Conservation (phyloP, 352 stramenopile genomes). For the Phytopythium helicoides region DNA sequence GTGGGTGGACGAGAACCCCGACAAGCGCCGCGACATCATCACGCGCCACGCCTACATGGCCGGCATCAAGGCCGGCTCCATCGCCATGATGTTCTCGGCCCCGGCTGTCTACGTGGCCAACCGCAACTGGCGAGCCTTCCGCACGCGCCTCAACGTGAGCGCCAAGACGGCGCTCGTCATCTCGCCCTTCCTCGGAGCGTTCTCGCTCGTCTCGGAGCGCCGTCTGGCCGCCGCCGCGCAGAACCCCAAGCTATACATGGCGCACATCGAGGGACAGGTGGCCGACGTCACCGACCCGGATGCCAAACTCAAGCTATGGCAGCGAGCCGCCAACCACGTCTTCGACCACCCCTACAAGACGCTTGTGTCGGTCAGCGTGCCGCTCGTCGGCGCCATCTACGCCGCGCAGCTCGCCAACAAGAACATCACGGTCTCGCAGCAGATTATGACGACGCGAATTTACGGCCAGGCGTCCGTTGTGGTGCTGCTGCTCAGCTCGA, state of each 20-base stretch:
- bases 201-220: slow-evolving; percentile 52
- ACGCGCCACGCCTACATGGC: slow-evolving; percentile 25
- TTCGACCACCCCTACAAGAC: slow-evolving; percentile 66
- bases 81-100: slow-evolving; percentile 21
- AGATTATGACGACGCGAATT: slow-evolving; percentile 77
- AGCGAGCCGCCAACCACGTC: slow-evolving; percentile 54
- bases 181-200: slow-evolving; percentile 40
- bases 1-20: slow-evolving; percentile 5
- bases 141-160: slow-evolving; percentile 50
- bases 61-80: slow-evolving; percentile 40
- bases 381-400: slow-evolving; percentile 61
- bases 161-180: slow-evolving; percentile 65
- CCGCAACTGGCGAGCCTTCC: slow-evolving; percentile 52
- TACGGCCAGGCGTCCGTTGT: slow-evolving; percentile 63
- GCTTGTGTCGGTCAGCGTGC: slow-evolving; percentile 41
- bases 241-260: slow-evolving; percentile 64
- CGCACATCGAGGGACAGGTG: slow-evolving; percentile 32
- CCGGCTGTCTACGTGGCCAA: slow-evolving; percentile 33
- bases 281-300: slow-evolving; percentile 28
- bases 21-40: slow-evolving; percentile 25
- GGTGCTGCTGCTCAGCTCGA: slow-evolving; percentile 53
- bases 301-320: slow-evolving; percentile 33
- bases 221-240: slow-evolving; percentile 40
- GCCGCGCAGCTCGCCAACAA: slow-evolving; percentile 49
- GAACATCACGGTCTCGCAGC: slow-evolving; percentile 54